These are phyloP conservation scores for Pachysolen tannophilus DNA, from an alignment of 805 yeast genomes.

Conservation along the genomic window DNA sequence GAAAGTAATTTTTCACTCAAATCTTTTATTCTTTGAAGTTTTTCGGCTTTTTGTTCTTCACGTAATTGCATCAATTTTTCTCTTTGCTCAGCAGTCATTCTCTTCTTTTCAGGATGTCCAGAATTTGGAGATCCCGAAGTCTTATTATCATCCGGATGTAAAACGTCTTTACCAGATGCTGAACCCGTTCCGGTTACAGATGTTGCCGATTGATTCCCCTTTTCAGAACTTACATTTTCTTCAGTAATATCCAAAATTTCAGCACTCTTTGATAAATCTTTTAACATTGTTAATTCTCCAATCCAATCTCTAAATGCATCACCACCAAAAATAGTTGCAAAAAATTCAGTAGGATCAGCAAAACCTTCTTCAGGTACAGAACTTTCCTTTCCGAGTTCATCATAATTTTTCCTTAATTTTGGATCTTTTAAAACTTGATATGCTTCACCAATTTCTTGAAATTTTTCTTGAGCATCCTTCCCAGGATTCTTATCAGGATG, in stretches of 20 bases:
- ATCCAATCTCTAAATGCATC: slow-evolving; percentile 81
- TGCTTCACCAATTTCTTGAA: slow-evolving; percentile 58
- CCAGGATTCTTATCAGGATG: slow-evolving; percentile 81
- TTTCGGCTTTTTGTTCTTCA: slow-evolving; percentile 23
- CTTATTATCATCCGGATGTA: background rate
- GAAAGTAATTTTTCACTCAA: slow-evolving; percentile 47
- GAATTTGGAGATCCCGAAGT: background rate
- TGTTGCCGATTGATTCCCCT: slow-evolving; percentile 29
- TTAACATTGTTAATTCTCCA: slow-evolving; percentile 78
- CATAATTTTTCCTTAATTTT: slow-evolving; percentile 56
- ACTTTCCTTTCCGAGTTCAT: slow-evolving; percentile 67
- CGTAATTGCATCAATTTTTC: slow-evolving; percentile 16
- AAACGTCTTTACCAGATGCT: slow-evolving; percentile 2
- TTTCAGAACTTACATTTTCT: slow-evolving; percentile 23
- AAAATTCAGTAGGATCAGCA: slow-evolving; percentile 68
- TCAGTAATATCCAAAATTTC: slow-evolving; percentile 27
- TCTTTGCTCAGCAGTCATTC: slow-evolving; percentile 6
- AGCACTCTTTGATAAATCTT: slow-evolving; percentile 61
- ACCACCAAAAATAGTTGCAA: slow-evolving; percentile 76
- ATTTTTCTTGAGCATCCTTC: slow-evolving; percentile 66
- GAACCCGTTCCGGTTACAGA: slow-evolving; percentile 9
- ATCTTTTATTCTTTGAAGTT: slow-evolving; percentile 42
- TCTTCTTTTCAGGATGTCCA: slow-evolving; percentile 3
- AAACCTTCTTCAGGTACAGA: slow-evolving; percentile 66
- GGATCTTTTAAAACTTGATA: slow-evolving; percentile 72